Conservation (phyloP, 1,139 yeast genomes). For the Blastobotrys elegans region DNA sequence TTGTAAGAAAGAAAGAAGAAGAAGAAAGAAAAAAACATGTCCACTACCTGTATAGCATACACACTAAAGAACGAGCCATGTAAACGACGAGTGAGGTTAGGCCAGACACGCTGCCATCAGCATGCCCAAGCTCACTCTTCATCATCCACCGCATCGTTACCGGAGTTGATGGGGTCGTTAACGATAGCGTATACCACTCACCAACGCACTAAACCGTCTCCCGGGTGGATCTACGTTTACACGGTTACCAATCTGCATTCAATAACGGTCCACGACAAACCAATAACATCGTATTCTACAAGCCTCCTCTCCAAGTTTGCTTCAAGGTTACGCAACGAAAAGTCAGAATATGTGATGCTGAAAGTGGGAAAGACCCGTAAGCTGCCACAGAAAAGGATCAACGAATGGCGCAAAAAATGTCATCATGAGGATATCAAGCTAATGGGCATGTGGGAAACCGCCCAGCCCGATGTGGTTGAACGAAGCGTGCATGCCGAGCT, state of each 20-base stretch:
- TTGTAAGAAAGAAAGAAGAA: not conserved
- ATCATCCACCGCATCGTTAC: conserved; percentile 13
- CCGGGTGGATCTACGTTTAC: conserved; percentile 30
- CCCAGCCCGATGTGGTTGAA: conserved; percentile 24
- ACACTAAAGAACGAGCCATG: conserved; percentile 13
- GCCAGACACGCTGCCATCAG: conserved; percentile 17
- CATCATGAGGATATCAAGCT: conserved; percentile 18
- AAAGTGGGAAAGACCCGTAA: conserved; percentile 32
- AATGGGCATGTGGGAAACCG: conserved; percentile 23
- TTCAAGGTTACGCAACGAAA: not conserved
- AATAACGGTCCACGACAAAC: not conserved
- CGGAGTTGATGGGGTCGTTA: conserved; percentile 16
- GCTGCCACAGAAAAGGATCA: conserved; percentile 25
- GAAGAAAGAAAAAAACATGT: not conserved
- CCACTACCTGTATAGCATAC: not conserved
- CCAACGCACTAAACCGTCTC: conserved; percentile 14
- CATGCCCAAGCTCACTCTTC: conserved; percentile 12
- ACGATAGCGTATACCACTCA: conserved; percentile 9
- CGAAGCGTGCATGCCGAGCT: conserved; percentile 23
- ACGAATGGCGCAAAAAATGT: conserved; percentile 30
- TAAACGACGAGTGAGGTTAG: conserved; percentile 5
- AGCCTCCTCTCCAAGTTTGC: not conserved
- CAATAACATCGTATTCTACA: not conserved
- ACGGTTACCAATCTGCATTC: conserved; percentile 15
- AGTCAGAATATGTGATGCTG: conserved; percentile 20